Conservation (phyloP, 768 basidiomycete species). For the Melanogaster broomeanus region DNA sequence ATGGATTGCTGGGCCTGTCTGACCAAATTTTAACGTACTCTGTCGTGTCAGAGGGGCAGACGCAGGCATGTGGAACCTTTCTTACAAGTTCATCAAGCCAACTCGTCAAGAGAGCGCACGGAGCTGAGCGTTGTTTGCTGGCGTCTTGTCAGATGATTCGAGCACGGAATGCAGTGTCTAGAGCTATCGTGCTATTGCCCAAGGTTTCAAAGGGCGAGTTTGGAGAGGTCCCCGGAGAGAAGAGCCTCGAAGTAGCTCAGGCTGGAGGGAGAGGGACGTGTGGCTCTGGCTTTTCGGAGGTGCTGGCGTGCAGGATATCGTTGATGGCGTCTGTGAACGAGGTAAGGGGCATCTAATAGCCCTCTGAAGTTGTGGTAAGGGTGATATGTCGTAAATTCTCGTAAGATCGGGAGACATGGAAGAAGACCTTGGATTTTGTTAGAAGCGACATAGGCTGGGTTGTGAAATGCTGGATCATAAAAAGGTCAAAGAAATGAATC, state of each 20-base stretch:
- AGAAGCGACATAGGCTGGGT: not conserved
- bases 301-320: not conserved
- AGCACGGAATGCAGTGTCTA: not conserved
- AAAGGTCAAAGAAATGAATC: not conserved
- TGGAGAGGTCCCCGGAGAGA: slow-evolving; percentile 2
- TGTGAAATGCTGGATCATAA: not conserved
- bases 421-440: slow-evolving; percentile 1
- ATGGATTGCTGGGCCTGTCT: not conserved
- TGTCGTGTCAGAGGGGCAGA: slow-evolving; percentile 12
- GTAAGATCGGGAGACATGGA: not conserved
- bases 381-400: not conserved
- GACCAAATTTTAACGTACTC: not conserved
- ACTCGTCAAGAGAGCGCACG: not conserved
- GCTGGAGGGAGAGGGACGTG: not conserved
- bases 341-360: not conserved
- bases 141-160: not conserved
- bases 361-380: not conserved
- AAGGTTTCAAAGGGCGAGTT: slow-evolving; percentile 6
- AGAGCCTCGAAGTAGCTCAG: not conserved
- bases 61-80: slow-evolving; percentile 6
- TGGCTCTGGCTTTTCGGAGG: not conserved
- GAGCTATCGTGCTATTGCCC: not conserved
- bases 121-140: not conserved
- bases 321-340: not conserved
- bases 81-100: slow-evolving; percentile 4